Conservation (phyloP, 495 filamentous ascomycete species). For the Talaromyces nanjingensis region DNA sequence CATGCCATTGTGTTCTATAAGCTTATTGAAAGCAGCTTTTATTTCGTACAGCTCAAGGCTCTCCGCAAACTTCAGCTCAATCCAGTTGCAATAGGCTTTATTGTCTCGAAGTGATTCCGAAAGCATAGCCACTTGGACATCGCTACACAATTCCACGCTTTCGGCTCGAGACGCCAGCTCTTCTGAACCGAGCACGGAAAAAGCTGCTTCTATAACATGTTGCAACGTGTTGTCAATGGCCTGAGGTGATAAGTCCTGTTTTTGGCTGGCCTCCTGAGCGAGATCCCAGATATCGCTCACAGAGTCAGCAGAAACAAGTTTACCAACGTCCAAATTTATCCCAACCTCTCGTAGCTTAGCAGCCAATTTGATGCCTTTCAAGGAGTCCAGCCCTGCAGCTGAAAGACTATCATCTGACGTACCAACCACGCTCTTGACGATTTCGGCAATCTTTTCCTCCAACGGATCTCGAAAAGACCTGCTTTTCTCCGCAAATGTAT, state of each 20-base stretch:
- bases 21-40: constrained; percentile 33
- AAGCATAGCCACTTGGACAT: constrained; percentile 72
- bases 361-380: constrained; percentile 60
- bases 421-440: constrained; percentile 41
- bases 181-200: constrained; percentile 15
- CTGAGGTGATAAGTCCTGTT: neutral
- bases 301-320: constrained; percentile 50
- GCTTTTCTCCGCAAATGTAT: constrained; percentile 22
- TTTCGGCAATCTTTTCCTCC: constrained; percentile 41
- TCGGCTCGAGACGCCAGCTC: constrained; percentile 32
- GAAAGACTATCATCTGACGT: constrained; percentile 36
- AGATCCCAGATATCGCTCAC: constrained; percentile 24
- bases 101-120: constrained; percentile 51
- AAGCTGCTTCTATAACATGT: constrained; percentile 14
- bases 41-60: constrained; percentile 23
- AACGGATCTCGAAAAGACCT: constrained; percentile 19
- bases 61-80: constrained; percentile 48
- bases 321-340: constrained; percentile 42
- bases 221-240: neutral
- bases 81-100: constrained; percentile 66
- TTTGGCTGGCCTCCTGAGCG: constrained; percentile 11
- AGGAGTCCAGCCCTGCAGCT: constrained; percentile 61
- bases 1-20: constrained; percentile 54
- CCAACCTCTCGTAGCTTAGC: constrained; percentile 49
- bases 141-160: constrained; percentile 54